Percentiles rank a stretch among this genome's conserved stretches.
Evolutionary conservation across 2,329 filamentous ascomycete genomes (phyloP).

Genomic region (Alternaria arborescens): DNA sequence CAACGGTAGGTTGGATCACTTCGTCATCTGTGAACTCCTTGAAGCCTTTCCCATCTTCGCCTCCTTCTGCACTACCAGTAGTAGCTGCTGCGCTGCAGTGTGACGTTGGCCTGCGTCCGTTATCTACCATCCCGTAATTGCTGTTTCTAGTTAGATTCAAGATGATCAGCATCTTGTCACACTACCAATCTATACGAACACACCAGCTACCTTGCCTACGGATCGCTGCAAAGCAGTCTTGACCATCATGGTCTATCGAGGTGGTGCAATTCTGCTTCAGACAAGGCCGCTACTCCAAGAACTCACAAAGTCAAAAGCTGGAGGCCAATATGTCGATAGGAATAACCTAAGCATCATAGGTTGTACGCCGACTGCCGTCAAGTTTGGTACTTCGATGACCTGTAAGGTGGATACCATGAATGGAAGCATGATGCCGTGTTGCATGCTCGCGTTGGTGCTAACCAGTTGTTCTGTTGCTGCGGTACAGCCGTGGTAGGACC

Average conservation of each 20-base stretch:
- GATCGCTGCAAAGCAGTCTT: not conserved
- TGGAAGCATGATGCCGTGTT: conserved; percentile 32
- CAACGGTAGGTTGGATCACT: conserved; percentile 16
- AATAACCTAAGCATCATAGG: not conserved
- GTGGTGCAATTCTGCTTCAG: not conserved
- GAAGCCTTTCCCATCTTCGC: conserved; percentile 7
- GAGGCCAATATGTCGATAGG: not conserved
- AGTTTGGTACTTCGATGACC: conserved; percentile 1
- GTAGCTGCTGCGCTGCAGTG: conserved; percentile 24
- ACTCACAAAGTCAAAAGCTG: not conserved
- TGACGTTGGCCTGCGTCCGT: conserved; percentile 16
- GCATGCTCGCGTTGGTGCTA: conserved; percentile 27
- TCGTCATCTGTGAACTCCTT: conserved; percentile 13
- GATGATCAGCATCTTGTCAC: conserved; percentile 13
- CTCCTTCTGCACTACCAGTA: conserved; percentile 27
- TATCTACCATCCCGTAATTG: conserved; percentile 15
- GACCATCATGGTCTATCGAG: not conserved
- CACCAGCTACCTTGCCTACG: conserved; percentile 3
- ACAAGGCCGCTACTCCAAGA: not conserved
- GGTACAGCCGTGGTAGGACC: conserved; percentile 7
- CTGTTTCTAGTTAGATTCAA: conserved; percentile 11
- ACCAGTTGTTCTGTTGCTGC: conserved; percentile 16
- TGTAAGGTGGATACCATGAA: conserved; percentile 6
- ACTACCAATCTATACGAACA: conserved; percentile 9
- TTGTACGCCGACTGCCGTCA: conserved; percentile 6